Base-by-base conservation (phyloP, 1,284 basidiomycete species). In the Irpex sp. region DNA sequence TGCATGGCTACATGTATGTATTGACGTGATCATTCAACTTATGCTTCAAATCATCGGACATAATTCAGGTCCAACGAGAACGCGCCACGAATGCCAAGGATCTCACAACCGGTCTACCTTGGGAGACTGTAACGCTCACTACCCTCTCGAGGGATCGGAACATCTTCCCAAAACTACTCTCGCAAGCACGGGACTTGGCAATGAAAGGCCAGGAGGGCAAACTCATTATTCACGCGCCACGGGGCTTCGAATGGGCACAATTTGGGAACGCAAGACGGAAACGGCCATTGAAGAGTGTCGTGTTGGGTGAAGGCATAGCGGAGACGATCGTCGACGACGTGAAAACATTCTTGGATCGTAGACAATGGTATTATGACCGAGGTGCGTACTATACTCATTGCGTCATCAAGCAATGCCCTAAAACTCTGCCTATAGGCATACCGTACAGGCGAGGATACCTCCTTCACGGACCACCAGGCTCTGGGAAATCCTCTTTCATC, bases 401-500 rank as follows among this genome's bases (percentile, higher is more conserved):
- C 15, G 13, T 7, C 47, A 15, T 37, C 47, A n/a, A 9, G 65
- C 37, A 64, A 51, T 48, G 13, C 47, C 59, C 56, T 68, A 57
- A 66, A 52, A 52, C 4, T 51, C 40, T 61, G 17, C 8, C 4
- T 56, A n/a, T 66, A 96, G 96, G 97, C 31, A 98, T 99, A 64
- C 97, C 97, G 0, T 99, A 99, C 74, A 88, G 97, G 31, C 85
- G 97, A 69, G 97, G 97, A 44, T 98, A 98, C 76, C 85, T 99
- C 15, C 79, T 99, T 9, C 88, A 99, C 72, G 97, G 97, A 5
- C 96, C 97, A 17, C 97, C 97, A 0, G 97, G 97, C 19, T 97
- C 95, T 0, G 97, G 97, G 62, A 99, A 99, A 77, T 97, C 96
- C 1, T 98, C 96, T 0, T 99, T 96, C 78, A 99, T 99, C 69